Evolutionary conservation across 352 stramenopile species (phyloP), one percentile per base, ranked within the genome.

Genomic region (Phytophthora tubulina): DNA sequence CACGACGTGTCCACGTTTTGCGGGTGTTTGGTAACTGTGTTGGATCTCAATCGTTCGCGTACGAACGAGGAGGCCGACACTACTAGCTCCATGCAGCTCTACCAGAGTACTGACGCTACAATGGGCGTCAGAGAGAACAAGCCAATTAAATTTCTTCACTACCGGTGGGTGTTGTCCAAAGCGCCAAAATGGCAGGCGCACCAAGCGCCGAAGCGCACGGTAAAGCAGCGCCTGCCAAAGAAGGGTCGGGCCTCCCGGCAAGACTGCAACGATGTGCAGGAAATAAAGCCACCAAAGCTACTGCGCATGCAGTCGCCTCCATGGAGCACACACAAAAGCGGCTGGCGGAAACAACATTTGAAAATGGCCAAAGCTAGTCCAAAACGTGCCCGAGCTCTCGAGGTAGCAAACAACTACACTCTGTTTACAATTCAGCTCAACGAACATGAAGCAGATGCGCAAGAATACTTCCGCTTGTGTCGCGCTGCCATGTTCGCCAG

Each of bases 1-100:
- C 56, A 63, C 13, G 42, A 63, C 6, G 42, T 46, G 1, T 35
- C 44, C 32, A 63, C 54, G 44, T 63, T 64, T 36, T 46, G 2
- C 10, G 33, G 45, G 13, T 35, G 42, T 17, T 27, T 54, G 13
- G 32, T 45, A 13, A 56, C 2, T 1, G 44, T 39, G n/a, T 10
- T 13, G 11, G 44, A 55, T 11, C 30, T 56, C 17, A 64, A 64
- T 27, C 32, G 45, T 9, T 64, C 57, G 32, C 44, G 45, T 7
- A 48, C 57, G 2, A 64, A 55, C 13, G 44, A 38, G 4, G 58
- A 57, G 4, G 35, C 57, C 13, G 36, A 42, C 11, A 52, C 51
- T 33, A 5, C 1, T 3, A 45, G 30, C 11, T 46, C 36, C 1
- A 11, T 56, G 9, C 6, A 57, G 9, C 13, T 52, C 14, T 45